Evolutionary conservation across 306 rosid genomes (phyloP).

Genomic region (Adenanthera pavonina): DNA sequence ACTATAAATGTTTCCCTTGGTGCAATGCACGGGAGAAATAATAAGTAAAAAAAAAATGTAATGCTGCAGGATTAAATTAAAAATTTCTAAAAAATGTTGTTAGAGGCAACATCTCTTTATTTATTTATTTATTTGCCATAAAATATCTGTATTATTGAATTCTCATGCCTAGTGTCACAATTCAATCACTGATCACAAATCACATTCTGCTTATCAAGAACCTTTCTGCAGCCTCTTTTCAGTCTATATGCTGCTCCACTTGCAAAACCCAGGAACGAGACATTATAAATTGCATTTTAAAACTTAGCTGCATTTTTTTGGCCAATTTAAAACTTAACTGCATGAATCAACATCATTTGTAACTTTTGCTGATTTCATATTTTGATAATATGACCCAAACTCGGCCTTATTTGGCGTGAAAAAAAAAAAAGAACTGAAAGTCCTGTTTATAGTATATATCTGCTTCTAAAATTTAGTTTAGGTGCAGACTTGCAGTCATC

Average conservation of each 20-base stretch:
- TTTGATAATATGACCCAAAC: neutral
- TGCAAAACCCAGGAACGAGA: neutral
- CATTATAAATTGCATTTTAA: neutral
- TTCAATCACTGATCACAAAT: neutral
- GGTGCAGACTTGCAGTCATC: slow-evolving; percentile 5
- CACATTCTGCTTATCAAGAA: neutral
- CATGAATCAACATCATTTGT: neutral
- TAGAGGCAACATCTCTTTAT: no score
- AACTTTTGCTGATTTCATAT: neutral
- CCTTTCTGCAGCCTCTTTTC: neutral
- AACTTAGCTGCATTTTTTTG: no score
- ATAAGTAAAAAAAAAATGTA: no score
- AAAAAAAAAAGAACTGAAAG: neutral
- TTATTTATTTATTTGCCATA: neutral
- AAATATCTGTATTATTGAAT: neutral
- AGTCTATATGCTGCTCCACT: neutral
- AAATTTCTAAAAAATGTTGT: no score
- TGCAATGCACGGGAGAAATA: no score
- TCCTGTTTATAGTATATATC: slow-evolving; percentile 4
- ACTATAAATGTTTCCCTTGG: no score
- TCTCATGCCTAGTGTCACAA: neutral
- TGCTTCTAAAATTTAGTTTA: neutral
- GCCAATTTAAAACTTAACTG: neutral
- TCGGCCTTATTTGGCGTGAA: neutral
- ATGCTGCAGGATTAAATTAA: no score